Evolutionary conservation across 176 grass and related monocot species (phyloP).

Genomic region (Musa schizocarpa): DNA sequence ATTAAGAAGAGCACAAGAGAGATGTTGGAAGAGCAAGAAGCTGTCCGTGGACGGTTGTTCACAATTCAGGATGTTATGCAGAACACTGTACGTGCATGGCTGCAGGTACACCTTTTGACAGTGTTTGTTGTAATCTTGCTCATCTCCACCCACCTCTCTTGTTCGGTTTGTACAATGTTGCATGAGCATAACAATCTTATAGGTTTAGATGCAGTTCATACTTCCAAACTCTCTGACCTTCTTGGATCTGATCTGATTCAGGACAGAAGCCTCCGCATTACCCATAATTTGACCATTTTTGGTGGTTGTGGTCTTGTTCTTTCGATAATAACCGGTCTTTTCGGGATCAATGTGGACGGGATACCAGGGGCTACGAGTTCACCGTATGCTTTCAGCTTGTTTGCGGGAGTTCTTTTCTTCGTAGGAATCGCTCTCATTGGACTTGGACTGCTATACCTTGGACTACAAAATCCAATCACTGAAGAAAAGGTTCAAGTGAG

Average conservation of each 20-base stretch:
- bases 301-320: constrained; percentile 75
- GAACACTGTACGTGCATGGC: constrained; percentile 92
- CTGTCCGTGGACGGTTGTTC: constrained; percentile 83
- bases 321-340: constrained; percentile 82
- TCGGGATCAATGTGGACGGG: constrained; percentile 92
- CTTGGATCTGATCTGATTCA: constrained; percentile 20
- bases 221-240: neutral
- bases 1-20: constrained; percentile 59
- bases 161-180: neutral
- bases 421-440: constrained; percentile 53
- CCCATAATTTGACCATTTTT: constrained; percentile 84
- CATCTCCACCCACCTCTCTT: neutral
- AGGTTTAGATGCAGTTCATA: neutral
- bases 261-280: constrained; percentile 89
- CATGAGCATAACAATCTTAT: neutral
- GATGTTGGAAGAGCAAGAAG: constrained; percentile 97
- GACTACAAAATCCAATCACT: constrained; percentile 66
- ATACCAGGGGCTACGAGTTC: constrained; percentile 82
- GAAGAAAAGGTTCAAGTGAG: constrained; percentile 73
- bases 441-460: constrained; percentile 68
- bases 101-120: constrained; percentile 46
- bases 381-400: constrained; percentile 80
- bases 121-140: neutral
- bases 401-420: constrained; percentile 53
- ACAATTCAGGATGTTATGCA: constrained; percentile 99